Conservation (phyloP, 164 flowering plant species). For the Protea cynaroides region DNA sequence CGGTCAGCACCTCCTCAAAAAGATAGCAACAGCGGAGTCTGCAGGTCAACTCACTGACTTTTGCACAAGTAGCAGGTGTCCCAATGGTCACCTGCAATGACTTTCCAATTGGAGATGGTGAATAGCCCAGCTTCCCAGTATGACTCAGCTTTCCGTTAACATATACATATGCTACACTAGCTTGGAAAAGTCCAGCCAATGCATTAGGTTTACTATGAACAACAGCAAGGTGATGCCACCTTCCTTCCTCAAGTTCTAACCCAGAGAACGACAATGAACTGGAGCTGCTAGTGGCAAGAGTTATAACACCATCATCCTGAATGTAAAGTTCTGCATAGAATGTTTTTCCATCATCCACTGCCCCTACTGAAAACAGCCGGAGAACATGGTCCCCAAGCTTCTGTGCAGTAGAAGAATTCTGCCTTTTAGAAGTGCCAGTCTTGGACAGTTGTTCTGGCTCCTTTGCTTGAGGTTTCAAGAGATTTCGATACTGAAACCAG, state of each 20-base stretch:
- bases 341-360: conserved; percentile 31
- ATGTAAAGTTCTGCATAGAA: conserved; percentile 67
- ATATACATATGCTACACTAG: conserved; percentile 71
- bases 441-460: conserved; percentile 14
- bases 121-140: conserved; percentile 70
- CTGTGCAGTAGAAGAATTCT: conserved; percentile 20
- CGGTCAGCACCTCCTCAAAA: conserved; percentile 67
- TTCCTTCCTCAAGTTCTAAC: conserved; percentile 60
- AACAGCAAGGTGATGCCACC: conserved; percentile 86
- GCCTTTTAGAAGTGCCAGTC: conserved; percentile 31
- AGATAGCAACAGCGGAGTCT: conserved; percentile 74
- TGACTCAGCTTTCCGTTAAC: conserved; percentile 69
- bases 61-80: conserved; percentile 48
- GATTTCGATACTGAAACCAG: conserved; percentile 68
- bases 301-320: conserved; percentile 66
- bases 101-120: conserved; percentile 73
- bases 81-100: conserved; percentile 71
- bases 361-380: conserved; percentile 63
- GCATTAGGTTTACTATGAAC: conserved; percentile 87
- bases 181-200: conserved; percentile 77
- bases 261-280: conserved; percentile 60
- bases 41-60: conserved; percentile 52
- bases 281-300: conserved; percentile 69
- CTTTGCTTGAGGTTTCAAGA: conserved; percentile 40
- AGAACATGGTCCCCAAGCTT: conserved; percentile 16